phyloP scores from a whole-genome alignment of 139 green algal genomes.

The Eudorina sp. region DNA sequence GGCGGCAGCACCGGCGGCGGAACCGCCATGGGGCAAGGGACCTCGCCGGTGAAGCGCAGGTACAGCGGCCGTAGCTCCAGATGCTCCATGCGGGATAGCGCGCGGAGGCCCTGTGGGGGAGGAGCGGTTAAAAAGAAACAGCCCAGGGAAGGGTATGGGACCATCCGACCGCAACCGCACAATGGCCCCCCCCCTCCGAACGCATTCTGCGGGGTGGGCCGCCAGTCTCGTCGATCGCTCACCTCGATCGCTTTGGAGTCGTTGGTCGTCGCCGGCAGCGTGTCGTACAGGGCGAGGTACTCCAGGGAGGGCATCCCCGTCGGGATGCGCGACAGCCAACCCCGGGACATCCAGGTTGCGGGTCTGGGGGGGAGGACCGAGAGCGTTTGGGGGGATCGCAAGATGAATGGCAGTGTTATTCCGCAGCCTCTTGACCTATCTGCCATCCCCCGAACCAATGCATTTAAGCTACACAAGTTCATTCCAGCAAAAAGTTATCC shows the following conservation, averaged over 20 bases:
- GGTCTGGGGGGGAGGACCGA: background rate
- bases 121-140: background rate
- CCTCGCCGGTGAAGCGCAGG: constrained; percentile 34
- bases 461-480: too few species aligned
- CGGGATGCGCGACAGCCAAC: constrained; percentile 25
- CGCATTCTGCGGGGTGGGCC: background rate
- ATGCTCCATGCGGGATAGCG: constrained; percentile 27
- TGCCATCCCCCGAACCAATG: too few species aligned
- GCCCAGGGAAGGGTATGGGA: background rate
- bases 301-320: constrained; percentile 40
- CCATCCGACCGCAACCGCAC: background rate
- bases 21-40: background rate
- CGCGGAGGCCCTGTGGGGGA: constrained; percentile 27
- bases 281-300: constrained; percentile 48
- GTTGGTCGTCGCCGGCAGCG: constrained; percentile 8
- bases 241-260: constrained; percentile 18
- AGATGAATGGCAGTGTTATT: too few species aligned
- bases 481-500: too few species aligned
- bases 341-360: constrained; percentile 38
- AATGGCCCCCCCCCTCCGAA: background rate
- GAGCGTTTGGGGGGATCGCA: too few species aligned
- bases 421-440: too few species aligned
- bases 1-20: constrained; percentile 24
- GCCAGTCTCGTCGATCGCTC: background rate
- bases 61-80: constrained; percentile 42